A percentile compares a stretch with the other conserved stretches of the same genome.
These are phyloP conservation scores for Trichoderma sp. DNA, from an alignment of 2,329 filamentous ascomycete genomes.

Conservation along the genomic window DNA sequence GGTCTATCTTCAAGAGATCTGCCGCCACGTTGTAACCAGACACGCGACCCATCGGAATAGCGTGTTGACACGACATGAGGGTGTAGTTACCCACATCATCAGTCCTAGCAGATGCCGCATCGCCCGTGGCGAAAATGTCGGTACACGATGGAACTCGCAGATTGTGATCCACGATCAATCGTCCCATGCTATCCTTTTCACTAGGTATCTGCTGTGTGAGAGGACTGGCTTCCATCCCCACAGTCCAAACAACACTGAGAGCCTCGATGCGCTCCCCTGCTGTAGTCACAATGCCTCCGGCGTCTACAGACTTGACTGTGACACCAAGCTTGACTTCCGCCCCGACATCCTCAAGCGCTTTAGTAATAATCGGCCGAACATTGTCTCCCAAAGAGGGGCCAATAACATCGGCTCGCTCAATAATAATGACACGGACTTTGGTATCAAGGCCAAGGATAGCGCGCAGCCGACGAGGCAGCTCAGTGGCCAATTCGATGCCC, in stretches of 20 bases:
- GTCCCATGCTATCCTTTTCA: background rate
- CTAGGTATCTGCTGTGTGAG: background rate
- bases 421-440: background rate
- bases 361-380: background rate
- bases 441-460: background rate
- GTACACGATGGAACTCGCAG: background rate
- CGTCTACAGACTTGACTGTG: background rate
- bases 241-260: background rate
- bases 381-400: background rate
- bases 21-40: background rate
- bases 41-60: background rate
- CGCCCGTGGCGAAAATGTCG: background rate
- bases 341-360: background rate
- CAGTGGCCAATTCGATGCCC: background rate
- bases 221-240: background rate
- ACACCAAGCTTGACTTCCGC: background rate
- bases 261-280: background rate
- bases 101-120: background rate
- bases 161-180: background rate
- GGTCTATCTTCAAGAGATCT: background rate
- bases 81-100: background rate
- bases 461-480: background rate
- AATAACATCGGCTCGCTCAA: background rate
- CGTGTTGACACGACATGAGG: background rate
- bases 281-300: background rate